Evolutionary conservation across 1,284 basidiomycete species (phyloP), one percentile per base, ranked within the genome.

Genomic region (Porogramme epimiltina): DNA sequence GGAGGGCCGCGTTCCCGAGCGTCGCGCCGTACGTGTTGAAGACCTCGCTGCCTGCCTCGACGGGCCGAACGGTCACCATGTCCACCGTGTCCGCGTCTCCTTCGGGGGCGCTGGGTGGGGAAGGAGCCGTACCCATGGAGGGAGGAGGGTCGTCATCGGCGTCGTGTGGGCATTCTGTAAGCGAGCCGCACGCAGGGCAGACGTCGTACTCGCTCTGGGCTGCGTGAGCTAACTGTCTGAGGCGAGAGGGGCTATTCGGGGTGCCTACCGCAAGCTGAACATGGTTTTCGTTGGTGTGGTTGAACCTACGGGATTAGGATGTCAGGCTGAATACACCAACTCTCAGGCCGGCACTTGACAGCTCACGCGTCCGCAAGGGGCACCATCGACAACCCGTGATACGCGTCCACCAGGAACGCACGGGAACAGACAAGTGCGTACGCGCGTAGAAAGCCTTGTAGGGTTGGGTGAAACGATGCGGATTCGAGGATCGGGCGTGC

Each of bases 281-380:
- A 61, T 89, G 82, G 65, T 91, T 84, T 40, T 87, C 81, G 42
- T 82, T 76, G 4, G 73, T 66, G 62, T 97, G 94, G 69, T 97
- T 95, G 73, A 96, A 93, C 38, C 89, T 91, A 54, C n/a, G 54
- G 20, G n/a, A n/a, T n/a, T n/a, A n/a, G n/a, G n/a, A n/a, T n/a
- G n/a, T n/a, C n/a, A n/a, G n/a, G n/a, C n/a, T n/a, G n/a, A n/a
- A n/a, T n/a, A n/a, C n/a, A n/a, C n/a, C n/a, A n/a, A n/a, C n/a
- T n/a, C n/a, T n/a, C n/a, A n/a, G n/a, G n/a, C n/a, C n/a, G n/a
- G n/a, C n/a, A n/a, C n/a, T n/a, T n/a, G 22, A 15, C 3, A 11
- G 79, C 89, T 71, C 66, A 92, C 82, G 85, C 80, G 70, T 96
- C 94, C 24, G 93, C 93, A 54, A 95, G 81, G 1, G 94, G 93